Evolutionary conservation across 257 asterid species (phyloP).

Genomic region (Scutellaria baicalensis): DNA sequence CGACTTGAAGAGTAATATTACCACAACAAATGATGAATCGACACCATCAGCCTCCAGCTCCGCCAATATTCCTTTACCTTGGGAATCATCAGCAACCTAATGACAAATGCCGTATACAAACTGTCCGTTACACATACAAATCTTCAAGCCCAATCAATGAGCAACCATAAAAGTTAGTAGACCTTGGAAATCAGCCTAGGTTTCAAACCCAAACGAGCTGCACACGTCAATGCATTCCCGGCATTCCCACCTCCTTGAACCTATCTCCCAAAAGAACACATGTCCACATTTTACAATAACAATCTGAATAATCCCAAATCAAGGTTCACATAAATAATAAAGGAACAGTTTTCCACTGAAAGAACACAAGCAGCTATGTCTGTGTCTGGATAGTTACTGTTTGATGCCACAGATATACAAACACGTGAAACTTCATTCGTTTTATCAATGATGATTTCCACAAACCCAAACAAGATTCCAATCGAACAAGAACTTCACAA

Average conservation of each 20-base stretch:
- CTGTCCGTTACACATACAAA: not conserved
- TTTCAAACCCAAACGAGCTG: constrained; percentile 77
- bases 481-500: not conserved
- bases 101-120: constrained; percentile 1
- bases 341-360: not conserved
- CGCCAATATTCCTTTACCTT: constrained; percentile 77
- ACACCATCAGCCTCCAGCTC: constrained; percentile 87
- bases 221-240: constrained; percentile 88
- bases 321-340: not conserved
- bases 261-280: constrained; percentile 28
- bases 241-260: constrained; percentile 94
- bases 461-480: not conserved
- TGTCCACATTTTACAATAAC: not conserved
- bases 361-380: not conserved
- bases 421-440: not conserved
- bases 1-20: constrained; percentile 18
- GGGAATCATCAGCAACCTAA: constrained; percentile 90
- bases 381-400: too few relatives aligned
- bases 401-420: too few relatives aligned
- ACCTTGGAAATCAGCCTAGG: constrained; percentile 91
- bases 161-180: not conserved
- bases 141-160: not conserved
- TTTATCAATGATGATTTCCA: not conserved
- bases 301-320: not conserved
- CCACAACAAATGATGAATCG: constrained; percentile 74